phyloP scores from a whole-genome alignment of 805 yeast genomes.

The Zygoascus tannicola region DNA sequence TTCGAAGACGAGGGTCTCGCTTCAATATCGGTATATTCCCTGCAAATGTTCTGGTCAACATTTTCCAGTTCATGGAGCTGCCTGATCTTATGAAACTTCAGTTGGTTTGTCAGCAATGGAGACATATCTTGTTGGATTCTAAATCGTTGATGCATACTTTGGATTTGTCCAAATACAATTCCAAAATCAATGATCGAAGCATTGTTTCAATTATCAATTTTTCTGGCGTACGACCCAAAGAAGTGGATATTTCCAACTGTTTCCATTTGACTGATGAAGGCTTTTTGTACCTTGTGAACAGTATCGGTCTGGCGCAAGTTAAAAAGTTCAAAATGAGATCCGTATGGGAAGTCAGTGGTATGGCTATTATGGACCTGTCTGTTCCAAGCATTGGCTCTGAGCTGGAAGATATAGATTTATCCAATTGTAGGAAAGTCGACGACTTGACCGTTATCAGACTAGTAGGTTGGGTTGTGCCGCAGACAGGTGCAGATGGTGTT shows the following conservation, averaged over 20 bases:
- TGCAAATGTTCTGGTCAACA: constrained; percentile 45
- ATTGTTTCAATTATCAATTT: constrained; percentile 53
- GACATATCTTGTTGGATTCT: constrained; percentile 51
- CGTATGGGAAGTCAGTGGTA: constrained; percentile 69
- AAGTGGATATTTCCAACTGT: constrained; percentile 59
- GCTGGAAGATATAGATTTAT: constrained; percentile 52
- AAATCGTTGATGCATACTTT: constrained; percentile 42
- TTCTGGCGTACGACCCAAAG: constrained; percentile 57
- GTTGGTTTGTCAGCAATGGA: constrained; percentile 56
- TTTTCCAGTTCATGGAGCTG: constrained; percentile 45
- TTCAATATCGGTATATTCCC: constrained; percentile 51
- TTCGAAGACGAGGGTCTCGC: constrained; percentile 44
- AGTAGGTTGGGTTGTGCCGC: constrained; percentile 40
- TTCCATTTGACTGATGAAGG: constrained; percentile 72
- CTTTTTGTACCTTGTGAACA: constrained; percentile 59
- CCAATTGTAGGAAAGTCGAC: constrained; percentile 64
- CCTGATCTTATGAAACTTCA: constrained; percentile 54
- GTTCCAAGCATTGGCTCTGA: constrained; percentile 53
- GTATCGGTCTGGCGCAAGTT: constrained; percentile 59
- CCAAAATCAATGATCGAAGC: constrained; percentile 48
- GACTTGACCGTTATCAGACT: constrained; percentile 63
- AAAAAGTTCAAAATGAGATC: constrained; percentile 50
- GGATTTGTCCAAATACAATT: constrained; percentile 56
- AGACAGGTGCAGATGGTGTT: not conserved
- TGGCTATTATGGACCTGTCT: constrained; percentile 74